Base-by-base conservation (phyloP, 768 basidiomycete genomes). In the Lentinula sp. region DNA sequence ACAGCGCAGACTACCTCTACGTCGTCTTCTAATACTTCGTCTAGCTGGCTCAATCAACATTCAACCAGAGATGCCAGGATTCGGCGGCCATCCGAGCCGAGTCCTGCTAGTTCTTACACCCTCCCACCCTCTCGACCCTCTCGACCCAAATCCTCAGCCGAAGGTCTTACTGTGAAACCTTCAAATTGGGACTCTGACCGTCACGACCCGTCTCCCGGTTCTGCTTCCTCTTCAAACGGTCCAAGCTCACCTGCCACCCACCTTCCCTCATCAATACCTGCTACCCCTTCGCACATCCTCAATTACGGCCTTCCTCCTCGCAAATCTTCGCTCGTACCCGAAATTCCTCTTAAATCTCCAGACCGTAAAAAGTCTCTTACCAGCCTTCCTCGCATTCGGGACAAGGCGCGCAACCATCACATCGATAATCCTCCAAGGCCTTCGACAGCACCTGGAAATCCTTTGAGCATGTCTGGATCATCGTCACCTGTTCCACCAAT, bases 251-350 rank as follows among this genome's bases (percentile, higher is more conserved):
- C 66, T 46, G 52, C 50, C 18, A n/a, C 20, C 18, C 18, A 48
- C 16, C n/a, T 49, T 58, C 52, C 63, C 51, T 33, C 54, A 43
- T 43, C 64, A 12, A 18, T 41, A 45, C 49, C 63, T 23, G 53
- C 68, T 8, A 49, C 62, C 35, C 64, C 68, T 7, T 66, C 70
- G 15, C 52, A 63, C 45, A 64, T 33, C 41, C 63, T 60, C 43
- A 67, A 43, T 52, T 63, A 43, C 62, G 62, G 54, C 13, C 67
- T 69, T 16, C 67, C 73, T 39, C 56, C 69, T 9, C 62, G 74
- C 53, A 68, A 69, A 63, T 61, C 70, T 5, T 70, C 71, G 46
- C 39, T 74, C 6, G 64, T 32, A 39, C 66, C 70, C 51, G 63
- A 60, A 4, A 52, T 64, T 54, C 66, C 61, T 42, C 59, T 50